Percentiles rank a stretch among this genome's conserved stretches.
Conservation (phyloP, 768 basidiomycete genomes). For the Russula compacta region DNA sequence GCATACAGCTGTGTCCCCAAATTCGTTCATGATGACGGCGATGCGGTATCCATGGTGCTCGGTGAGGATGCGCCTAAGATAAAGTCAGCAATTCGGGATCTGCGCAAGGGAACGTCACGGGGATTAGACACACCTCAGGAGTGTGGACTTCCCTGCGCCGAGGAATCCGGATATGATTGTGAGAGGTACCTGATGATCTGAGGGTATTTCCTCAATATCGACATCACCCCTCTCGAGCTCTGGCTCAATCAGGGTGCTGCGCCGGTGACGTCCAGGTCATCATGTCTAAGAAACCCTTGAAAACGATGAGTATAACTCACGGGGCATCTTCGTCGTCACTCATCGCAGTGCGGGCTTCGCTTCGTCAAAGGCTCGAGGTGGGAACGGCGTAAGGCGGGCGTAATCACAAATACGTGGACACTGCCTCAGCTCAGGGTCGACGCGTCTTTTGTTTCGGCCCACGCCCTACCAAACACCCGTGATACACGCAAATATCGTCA, state of each 20-base stretch:
- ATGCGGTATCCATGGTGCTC: slow-evolving; percentile 93
- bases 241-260: slow-evolving; percentile 8
- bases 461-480: neutral
- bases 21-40: slow-evolving; percentile 98
- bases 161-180: slow-evolving; percentile 95
- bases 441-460: neutral
- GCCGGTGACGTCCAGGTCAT: too few relatives aligned
- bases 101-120: neutral
- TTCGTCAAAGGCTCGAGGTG: neutral
- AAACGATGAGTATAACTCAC: neutral
- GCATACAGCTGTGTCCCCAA: slow-evolving; percentile 86
- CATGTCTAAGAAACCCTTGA: neutral
- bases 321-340: slow-evolving; percentile 14
- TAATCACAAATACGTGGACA: neutral
- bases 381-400: neutral
- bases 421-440: too few relatives aligned
- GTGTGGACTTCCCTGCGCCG: slow-evolving; percentile 89
- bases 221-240: neutral
- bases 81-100: neutral
- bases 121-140: slow-evolving; percentile 55
- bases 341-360: neutral
- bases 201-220: neutral
- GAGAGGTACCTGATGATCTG: slow-evolving; percentile 54
- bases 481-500: neutral
- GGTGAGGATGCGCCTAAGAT: slow-evolving; percentile 70